A percentile compares a stretch with the other conserved stretches of the same genome.
Conservation (phyloP, 2,329 filamentous ascomycete genomes). For the Aquanectria penicillioides region DNA sequence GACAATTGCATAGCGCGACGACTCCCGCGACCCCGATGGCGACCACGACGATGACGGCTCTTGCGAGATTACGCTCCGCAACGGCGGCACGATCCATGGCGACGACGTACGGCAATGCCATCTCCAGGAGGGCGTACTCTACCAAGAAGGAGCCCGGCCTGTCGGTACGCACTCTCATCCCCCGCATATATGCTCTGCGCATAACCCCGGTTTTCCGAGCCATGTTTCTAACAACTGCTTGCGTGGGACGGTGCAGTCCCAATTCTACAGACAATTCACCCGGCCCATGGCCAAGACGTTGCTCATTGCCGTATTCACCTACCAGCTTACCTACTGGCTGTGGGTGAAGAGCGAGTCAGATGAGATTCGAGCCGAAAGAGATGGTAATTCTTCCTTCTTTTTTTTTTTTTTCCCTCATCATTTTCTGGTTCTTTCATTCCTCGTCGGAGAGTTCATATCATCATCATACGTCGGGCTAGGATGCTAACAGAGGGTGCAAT, state of each 20-base stretch:
- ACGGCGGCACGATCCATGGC: background rate
- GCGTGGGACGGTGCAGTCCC: slow-evolving; percentile 53
- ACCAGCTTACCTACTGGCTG: slow-evolving; percentile 78
- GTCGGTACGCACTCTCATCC: slow-evolving; percentile 31
- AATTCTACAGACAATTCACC: slow-evolving; percentile 80
- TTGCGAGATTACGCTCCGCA: slow-evolving; percentile 26
- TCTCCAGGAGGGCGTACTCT: slow-evolving; percentile 35
- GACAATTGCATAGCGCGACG: background rate
- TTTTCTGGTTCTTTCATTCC: too few species aligned
- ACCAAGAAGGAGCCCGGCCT: slow-evolving; percentile 41
- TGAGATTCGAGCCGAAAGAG: slow-evolving; percentile 70
- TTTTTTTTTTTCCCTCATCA: background rate
- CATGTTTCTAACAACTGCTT: background rate
- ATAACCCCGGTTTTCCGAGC: background rate
- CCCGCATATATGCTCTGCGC: too few species aligned
- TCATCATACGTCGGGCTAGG: background rate
- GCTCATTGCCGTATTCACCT: slow-evolving; percentile 79
- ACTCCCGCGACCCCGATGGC: slow-evolving; percentile 18
- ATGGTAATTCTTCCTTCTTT: slow-evolving; percentile 54
- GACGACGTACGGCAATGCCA: too few species aligned
- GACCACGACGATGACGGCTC: slow-evolving; percentile 18
- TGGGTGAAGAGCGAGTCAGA: slow-evolving; percentile 81
- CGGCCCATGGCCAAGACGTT: slow-evolving; percentile 79
- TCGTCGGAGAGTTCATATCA: background rate
- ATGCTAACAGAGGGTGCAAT: slow-evolving; percentile 7